phyloP scores from a whole-genome alignment of 1,284 basidiomycete species.

The Moesziomyces globuligerus region DNA sequence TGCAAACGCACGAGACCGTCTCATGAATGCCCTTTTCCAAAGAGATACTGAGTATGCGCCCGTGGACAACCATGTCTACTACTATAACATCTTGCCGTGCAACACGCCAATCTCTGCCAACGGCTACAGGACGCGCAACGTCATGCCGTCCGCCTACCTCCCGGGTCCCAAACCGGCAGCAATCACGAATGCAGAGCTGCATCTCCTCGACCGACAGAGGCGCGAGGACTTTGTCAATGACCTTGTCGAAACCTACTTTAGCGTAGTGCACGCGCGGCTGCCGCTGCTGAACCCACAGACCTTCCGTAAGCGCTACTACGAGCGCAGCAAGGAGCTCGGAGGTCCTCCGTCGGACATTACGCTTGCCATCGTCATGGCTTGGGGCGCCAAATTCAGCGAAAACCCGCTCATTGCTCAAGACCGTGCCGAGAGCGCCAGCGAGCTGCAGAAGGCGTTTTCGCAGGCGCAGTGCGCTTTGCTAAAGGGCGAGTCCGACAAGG shows the following conservation, averaged over 20 bases:
- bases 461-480: conserved; percentile 38
- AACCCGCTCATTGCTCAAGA: conserved; percentile 82
- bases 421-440: conserved; percentile 73
- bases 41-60: conserved; percentile 33
- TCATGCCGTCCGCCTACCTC: conserved; percentile 29
- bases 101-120: conserved; percentile 17
- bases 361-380: conserved; percentile 86
- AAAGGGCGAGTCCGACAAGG: conserved; percentile 44
- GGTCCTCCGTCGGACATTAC: conserved; percentile 74
- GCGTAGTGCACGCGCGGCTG: conserved; percentile 51
- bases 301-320: conserved; percentile 46
- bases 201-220: conserved; percentile 40
- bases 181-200: conserved; percentile 40
- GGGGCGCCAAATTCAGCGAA: conserved; percentile 91
- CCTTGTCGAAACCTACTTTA: conserved; percentile 56
- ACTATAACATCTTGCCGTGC: conserved; percentile 22
- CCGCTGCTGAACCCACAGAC: conserved; percentile 50
- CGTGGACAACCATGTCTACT: conserved; percentile 22
- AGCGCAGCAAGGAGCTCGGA: conserved; percentile 37
- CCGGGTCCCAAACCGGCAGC: conserved; percentile 41
- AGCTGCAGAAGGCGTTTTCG: conserved; percentile 34
- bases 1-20: conserved; percentile 25
- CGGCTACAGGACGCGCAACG: conserved; percentile 28
- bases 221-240: conserved; percentile 52
- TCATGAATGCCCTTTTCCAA: conserved; percentile 44